Conservation (phyloP, 768 basidiomycete species). For the Chalciporus pseudorubinellus region DNA sequence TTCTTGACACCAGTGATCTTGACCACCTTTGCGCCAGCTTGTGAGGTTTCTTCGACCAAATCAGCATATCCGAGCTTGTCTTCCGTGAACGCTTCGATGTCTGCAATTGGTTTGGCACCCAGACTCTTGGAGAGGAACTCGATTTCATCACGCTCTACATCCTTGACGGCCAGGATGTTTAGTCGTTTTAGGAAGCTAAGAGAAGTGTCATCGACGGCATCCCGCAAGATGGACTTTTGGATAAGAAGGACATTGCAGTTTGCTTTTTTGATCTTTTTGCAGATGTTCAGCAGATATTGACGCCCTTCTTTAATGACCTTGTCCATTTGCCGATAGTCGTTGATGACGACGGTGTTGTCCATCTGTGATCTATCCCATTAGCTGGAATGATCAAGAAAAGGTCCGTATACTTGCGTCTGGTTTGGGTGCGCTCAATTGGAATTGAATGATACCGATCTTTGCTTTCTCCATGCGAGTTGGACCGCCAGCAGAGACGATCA, state of each 20-base stretch:
- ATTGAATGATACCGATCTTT: conserved; percentile 97
- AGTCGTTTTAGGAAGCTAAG: conserved; percentile 97
- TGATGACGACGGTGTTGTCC: conserved; percentile 99
- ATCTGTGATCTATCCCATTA: conserved; percentile 53
- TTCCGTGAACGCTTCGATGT: conserved; percentile 96
- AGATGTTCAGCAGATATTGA: conserved; percentile 94
- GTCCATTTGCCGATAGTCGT: conserved; percentile 99
- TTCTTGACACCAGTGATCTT: conserved; percentile 94
- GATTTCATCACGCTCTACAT: conserved; percentile 98
- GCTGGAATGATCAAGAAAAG: neutral
- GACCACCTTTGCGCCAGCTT: conserved; percentile 86
- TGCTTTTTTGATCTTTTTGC: conserved; percentile 99
- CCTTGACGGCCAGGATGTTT: conserved; percentile 94
- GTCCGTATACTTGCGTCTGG: conserved; percentile 70
- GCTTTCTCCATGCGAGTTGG: conserved; percentile 97
- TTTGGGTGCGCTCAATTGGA: conserved; percentile 96
- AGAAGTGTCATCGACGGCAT: conserved; percentile 97
- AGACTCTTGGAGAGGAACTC: conserved; percentile 94
- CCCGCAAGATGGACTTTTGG: conserved; percentile 98
- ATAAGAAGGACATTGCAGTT: conserved; percentile 98
- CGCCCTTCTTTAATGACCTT: conserved; percentile 99
- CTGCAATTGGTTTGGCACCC: conserved; percentile 94
- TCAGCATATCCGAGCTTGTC: conserved; percentile 98
- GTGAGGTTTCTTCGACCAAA: conserved; percentile 84
- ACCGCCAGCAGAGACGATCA: conserved; percentile 85